These are phyloP conservation scores for Phyllosticta paracitricarpa DNA, from an alignment of 2,329 filamentous ascomycete species.

Conservation along the genomic window DNA sequence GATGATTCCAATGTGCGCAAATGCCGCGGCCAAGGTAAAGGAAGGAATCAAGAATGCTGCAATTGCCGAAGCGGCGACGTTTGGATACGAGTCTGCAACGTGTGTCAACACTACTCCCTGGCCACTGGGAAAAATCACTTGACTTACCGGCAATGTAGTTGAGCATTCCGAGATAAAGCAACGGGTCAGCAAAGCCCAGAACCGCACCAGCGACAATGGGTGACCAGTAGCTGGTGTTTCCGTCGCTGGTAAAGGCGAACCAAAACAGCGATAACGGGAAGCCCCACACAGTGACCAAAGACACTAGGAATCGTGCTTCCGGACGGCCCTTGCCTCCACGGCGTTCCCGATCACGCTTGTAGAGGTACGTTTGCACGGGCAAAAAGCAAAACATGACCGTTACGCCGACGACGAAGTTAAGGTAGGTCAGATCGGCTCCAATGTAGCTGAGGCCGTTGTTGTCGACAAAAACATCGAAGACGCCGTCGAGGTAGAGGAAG, in stretches of 20 bases:
- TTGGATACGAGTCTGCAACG: constrained; percentile 6
- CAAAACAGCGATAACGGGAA: constrained; percentile 33
- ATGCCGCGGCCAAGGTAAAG: constrained; percentile 8
- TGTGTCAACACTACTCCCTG: neutral
- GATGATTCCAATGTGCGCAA: constrained; percentile 8
- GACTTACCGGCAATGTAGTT: constrained; percentile 9
- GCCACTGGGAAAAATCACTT: neutral
- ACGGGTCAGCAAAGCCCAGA: constrained; percentile 4
- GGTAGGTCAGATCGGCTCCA: constrained; percentile 67
- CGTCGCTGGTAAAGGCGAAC: constrained; percentile 22
- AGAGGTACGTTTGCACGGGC: constrained; percentile 43
- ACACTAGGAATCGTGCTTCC: constrained; percentile 47
- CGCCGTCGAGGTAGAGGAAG: constrained; percentile 73
- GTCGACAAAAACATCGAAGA: constrained; percentile 66
- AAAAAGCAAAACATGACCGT: constrained; percentile 55
- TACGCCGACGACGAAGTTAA: constrained; percentile 71
- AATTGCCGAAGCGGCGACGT: constrained; percentile 7
- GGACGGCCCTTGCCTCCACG: constrained; percentile 44
- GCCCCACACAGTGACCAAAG: constrained; percentile 41
- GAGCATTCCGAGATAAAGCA: constrained; percentile 8
- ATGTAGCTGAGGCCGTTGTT: constrained; percentile 62
- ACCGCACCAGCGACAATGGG: constrained; percentile 6
- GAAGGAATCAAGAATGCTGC: constrained; percentile 10
- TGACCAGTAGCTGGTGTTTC: constrained; percentile 10
- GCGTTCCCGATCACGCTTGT: constrained; percentile 40